Conservation (phyloP, 2,329 filamentous ascomycete species). For the Arthroderma sp. region DNA sequence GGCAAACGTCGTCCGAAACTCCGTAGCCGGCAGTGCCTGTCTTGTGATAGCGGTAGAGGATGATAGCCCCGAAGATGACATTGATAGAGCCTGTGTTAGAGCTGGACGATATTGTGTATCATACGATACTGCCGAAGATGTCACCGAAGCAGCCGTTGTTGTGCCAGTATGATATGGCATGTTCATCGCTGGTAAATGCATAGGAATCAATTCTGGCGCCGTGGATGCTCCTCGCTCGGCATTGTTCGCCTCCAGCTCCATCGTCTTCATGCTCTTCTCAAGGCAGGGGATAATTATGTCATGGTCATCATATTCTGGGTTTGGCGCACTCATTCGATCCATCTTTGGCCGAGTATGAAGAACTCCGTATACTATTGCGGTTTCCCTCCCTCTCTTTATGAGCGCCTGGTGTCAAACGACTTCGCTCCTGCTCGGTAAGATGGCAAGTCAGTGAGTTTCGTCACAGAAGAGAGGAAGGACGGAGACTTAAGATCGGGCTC, state of each 20-base stretch:
- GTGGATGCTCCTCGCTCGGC: not conserved
- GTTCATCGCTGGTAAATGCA: not conserved
- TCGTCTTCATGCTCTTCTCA: not conserved
- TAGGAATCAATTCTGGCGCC: not conserved
- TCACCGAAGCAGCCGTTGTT: not conserved
- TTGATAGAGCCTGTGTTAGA: not conserved
- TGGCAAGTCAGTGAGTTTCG: no score
- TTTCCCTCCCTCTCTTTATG: not conserved
- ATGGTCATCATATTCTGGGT: not conserved
- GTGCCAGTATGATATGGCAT: not conserved
- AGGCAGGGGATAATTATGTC: not conserved
- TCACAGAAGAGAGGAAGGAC: no score
- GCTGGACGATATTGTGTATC: not conserved
- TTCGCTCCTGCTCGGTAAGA: no score
- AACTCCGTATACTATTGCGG: not conserved
- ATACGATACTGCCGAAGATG: not conserved
- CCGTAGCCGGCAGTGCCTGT: not conserved
- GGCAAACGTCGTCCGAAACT: conserved; percentile 16
- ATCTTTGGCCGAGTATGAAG: not conserved
- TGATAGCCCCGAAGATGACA: not conserved
- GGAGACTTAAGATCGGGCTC: no score
- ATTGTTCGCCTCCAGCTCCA: not conserved
- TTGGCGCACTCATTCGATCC: not conserved
- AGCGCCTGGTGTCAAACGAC: not conserved
- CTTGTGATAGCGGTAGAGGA: not conserved